Evolutionary conservation across 208 protist genomes (phyloP), one percentile per base, ranked within the genome.

Genomic region (Acanthamoeba rhysodes): DNA sequence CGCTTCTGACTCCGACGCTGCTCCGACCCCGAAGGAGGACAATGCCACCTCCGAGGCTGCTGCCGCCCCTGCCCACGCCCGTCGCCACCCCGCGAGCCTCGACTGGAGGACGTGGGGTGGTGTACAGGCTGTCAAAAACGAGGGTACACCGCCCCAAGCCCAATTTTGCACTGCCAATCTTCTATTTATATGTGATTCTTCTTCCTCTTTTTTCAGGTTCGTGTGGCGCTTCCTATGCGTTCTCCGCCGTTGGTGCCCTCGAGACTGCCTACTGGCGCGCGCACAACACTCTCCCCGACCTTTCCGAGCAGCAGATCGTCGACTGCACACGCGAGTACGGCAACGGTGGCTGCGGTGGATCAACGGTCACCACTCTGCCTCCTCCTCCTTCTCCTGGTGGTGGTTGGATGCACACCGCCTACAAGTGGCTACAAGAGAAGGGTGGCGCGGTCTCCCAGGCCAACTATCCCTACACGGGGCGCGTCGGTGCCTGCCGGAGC

Each of bases 191-290:
- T 82, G 14, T 10, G 10, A 10, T 8, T 78, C 41, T 45, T 78
- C 41, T 29, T 34, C 10, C 41, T 22, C 37, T 18, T 8, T 34
- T 48, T 82, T 4, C 37, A 82, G 98, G 98, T 64, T 95, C 95
- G 66, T 99, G 99, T 97, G 99, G 99, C 95, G 99, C 98, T 27
- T 99, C 99, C 97, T 99, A 99, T 99, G 95, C 99, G 84, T 99
- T 99, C 98, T 98, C 98, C 20, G 97, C 99, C 41, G 99, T 98
- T 66, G 98, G 98, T 80, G 96, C 98, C 88, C 97, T 99, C 62
- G 99, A 99, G 95, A 97, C 98, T 16, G 95, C 96, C 90, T 98
- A 96, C 96, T 94, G 94, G 50, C 76, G 97, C 64, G 41, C 32
- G 29, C 76, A 66, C 29, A 41, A 50, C 8, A 1, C 14, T 66